Conservation (phyloP, 345 rosid genomes). For the Combretum micranthum region DNA sequence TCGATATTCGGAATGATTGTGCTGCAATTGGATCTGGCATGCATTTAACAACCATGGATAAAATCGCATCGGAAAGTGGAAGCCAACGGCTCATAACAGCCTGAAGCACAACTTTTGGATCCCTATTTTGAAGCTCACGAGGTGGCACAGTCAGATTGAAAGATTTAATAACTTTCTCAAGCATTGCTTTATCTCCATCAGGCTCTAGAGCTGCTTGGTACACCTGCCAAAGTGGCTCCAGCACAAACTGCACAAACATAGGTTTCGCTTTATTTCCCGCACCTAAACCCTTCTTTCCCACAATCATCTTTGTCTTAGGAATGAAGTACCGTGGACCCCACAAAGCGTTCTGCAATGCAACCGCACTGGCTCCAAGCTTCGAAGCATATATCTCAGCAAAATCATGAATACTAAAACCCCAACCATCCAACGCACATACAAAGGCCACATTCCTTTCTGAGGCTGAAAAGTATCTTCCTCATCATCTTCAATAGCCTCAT, state of each 20-base stretch:
- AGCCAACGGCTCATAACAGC: slow-evolving; percentile 91
- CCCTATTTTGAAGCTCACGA: slow-evolving; percentile 89
- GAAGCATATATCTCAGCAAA: slow-evolving; percentile 79
- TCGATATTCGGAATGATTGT: slow-evolving; percentile 56
- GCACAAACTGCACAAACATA: slow-evolving; percentile 95
- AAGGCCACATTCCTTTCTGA: slow-evolving; percentile 82
- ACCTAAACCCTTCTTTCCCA: slow-evolving; percentile 61
- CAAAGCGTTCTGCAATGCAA: slow-evolving; percentile 56
- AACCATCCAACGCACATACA: slow-evolving; percentile 84
- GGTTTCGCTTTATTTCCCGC: slow-evolving; percentile 64
- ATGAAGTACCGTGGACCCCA: slow-evolving; percentile 89
- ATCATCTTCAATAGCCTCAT: slow-evolving; percentile 74
- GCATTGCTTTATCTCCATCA: slow-evolving; percentile 47
- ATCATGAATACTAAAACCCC: slow-evolving; percentile 77
- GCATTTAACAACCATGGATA: slow-evolving; percentile 84
- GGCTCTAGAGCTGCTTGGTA: slow-evolving; percentile 70
- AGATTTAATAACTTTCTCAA: slow-evolving; percentile 62
- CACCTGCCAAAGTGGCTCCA: slow-evolving; percentile 90
- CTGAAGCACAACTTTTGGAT: slow-evolving; percentile 71
- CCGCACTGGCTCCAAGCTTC: slow-evolving; percentile 67
- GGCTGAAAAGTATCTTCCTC: slow-evolving; percentile 95
- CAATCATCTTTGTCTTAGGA: slow-evolving; percentile 76
- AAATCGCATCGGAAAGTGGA: slow-evolving; percentile 75
- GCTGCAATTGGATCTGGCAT: slow-evolving; percentile 80
- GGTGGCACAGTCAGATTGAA: slow-evolving; percentile 63